Evolutionary conservation across 2,329 filamentous ascomycete genomes (phyloP), one percentile per base, ranked within the genome.

Genomic region (Arthroderma uncinatum): DNA sequence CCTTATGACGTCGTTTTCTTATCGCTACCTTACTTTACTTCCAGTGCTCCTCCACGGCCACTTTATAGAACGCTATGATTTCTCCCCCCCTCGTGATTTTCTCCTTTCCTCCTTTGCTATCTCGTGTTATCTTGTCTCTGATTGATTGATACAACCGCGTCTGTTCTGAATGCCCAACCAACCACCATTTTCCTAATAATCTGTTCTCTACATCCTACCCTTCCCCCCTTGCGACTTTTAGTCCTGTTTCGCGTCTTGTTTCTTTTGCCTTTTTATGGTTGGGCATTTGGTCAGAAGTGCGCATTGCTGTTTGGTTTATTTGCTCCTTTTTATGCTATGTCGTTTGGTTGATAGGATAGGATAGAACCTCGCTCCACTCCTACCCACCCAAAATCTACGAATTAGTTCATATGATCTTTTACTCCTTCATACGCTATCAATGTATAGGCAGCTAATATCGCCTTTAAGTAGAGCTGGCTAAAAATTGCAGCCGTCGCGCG

Each of bases 71-170:
- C 50, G 25, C 21, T 42, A 52, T 57, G 56, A 55, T 1, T 28
- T 9, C 23, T 57, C 47, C 21, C n/a, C 21, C 19, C 53, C 7
- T 34, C 44, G 23, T 23, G 9, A 23, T n/a, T 10, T 53, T 36
- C 21, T 10, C 30, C 30, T 28, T 19, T 4, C 21, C 47, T 28
- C 28, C 57, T 58, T 33, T 58, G 56, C 42, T 54, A 55, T 58
- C 34, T 40, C 10, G 14, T 19, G 4, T 12, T 23, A 21, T 39
- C 9, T 1, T 19, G 59, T 37, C 59, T 66, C 68, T 65, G 61
- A 66, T 64, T 72, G 69, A 68, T 73, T 74, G 72, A 74, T 74
- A 74, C 71, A 73, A 74, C 66, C 72, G 72, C 72, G 72, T 74
- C 72, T 74, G 72, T 69, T 66, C 64, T 67, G 65, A 61, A 48